Evolutionary conservation across 208 protist genomes (phyloP).

Genomic region (Crithidia fasciculata): DNA sequence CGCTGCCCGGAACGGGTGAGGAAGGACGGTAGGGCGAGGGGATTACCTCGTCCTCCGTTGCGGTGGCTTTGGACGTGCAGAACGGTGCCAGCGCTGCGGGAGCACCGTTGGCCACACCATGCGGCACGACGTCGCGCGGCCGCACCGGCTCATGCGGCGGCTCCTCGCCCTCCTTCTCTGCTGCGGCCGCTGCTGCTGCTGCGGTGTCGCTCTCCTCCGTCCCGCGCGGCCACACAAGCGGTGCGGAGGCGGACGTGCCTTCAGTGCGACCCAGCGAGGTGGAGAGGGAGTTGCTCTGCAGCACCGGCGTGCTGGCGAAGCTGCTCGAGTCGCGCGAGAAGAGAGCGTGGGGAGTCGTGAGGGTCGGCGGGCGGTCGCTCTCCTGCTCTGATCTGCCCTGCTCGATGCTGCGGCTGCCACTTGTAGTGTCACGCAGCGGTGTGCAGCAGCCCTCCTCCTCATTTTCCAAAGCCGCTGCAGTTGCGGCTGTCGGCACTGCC

Average conservation of each 20-base stretch:
- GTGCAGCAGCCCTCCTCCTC: no score
- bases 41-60: not conserved
- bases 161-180: not conserved
- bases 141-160: constrained; percentile 1
- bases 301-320: constrained; percentile 4
- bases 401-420: not conserved
- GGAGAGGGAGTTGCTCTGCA: not conserved
- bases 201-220: not conserved
- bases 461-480: no score
- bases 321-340: constrained; percentile 21
- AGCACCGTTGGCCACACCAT: not conserved
- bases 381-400: not conserved
- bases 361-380: not conserved
- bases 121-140: not conserved
- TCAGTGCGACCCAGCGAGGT: not conserved
- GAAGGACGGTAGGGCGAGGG: constrained; percentile 15
- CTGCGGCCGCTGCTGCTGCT: not conserved
- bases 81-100: not conserved
- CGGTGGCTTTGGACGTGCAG: not conserved
- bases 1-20: not conserved
- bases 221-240: not conserved
- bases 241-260: not conserved
- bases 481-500: no score
- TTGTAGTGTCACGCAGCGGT: no score
- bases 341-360: not conserved